These are phyloP conservation scores for Candida buenavistaensis DNA, from an alignment of 1,139 yeast genomes.

Conservation along the genomic window DNA sequence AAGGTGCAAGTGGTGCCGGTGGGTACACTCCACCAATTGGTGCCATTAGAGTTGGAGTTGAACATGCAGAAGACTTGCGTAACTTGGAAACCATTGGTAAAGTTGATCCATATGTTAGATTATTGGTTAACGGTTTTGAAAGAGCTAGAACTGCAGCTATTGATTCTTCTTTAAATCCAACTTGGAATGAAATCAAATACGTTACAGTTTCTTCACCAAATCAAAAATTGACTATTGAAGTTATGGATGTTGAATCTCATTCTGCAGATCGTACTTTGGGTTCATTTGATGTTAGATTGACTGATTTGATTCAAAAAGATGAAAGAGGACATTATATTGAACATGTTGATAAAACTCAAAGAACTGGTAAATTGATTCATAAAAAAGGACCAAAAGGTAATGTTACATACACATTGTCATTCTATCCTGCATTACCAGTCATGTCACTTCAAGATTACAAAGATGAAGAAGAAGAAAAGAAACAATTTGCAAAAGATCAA, in stretches of 20 bases:
- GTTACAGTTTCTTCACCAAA: constrained; percentile 78
- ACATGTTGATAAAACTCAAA: constrained; percentile 54
- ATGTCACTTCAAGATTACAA: constrained; percentile 71
- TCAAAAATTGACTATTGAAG: constrained; percentile 82
- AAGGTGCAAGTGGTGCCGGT: constrained; percentile 63
- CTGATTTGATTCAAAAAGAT: constrained; percentile 66
- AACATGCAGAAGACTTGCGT: constrained; percentile 69
- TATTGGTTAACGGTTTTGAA: constrained; percentile 73
- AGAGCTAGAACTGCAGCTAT: constrained; percentile 76
- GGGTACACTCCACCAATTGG: constrained; percentile 94
- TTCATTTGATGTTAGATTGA: constrained; percentile 65
- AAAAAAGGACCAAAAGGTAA: constrained; percentile 82
- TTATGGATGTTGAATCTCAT: constrained; percentile 82
- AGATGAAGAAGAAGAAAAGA: constrained; percentile 48
- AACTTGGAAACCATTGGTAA: constrained; percentile 88
- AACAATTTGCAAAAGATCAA: constrained; percentile 28
- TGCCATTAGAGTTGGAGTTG: constrained; percentile 73
- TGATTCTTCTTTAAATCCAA: constrained; percentile 72
- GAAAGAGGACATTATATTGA: constrained; percentile 68
- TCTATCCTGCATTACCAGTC: constrained; percentile 80
- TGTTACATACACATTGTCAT: constrained; percentile 69
- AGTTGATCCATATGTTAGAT: constrained; percentile 87
- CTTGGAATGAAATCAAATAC: constrained; percentile 82
- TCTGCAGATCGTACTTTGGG: constrained; percentile 88
- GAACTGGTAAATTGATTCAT: constrained; percentile 62